Conservation (phyloP, 2,329 filamentous ascomycete species). For the Cercospora sesami region DNA sequence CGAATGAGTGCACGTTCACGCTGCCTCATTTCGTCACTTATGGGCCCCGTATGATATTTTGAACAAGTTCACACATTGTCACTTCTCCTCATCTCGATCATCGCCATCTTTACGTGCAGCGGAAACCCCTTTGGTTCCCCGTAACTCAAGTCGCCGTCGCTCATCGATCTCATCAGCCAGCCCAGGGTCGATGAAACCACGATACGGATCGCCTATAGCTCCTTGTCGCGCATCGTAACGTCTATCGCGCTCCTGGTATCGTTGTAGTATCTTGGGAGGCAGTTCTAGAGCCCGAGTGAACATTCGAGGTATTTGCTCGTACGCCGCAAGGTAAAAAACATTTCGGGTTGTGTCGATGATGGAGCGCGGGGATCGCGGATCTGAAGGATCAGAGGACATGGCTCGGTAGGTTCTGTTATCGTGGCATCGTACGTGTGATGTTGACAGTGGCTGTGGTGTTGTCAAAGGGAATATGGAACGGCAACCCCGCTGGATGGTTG, state of each 20-base stretch:
- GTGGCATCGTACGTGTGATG: background rate
- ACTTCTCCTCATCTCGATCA: background rate
- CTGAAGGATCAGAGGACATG: conserved; percentile 18
- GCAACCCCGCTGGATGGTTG: background rate
- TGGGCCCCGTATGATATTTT: background rate
- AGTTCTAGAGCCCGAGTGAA: conserved; percentile 19
- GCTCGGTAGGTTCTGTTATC: background rate
- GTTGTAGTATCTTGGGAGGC: conserved; percentile 20
- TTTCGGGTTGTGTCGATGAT: conserved; percentile 20
- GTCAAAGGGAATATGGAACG: background rate
- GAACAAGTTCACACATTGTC: background rate
- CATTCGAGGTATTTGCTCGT: conserved; percentile 22
- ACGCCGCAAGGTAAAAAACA: conserved; percentile 17
- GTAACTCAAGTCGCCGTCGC: conserved; percentile 6
- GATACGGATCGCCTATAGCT: conserved; percentile 25
- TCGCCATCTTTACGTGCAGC: background rate
- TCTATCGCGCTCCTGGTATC: conserved; percentile 25
- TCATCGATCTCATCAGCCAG: conserved; percentile 27
- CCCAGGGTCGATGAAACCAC: conserved; percentile 26
- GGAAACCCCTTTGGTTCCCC: too few species aligned
- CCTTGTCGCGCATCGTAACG: conserved; percentile 27
- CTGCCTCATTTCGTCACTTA: background rate
- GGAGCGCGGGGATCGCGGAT: conserved; percentile 21
- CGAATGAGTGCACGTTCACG: too few species aligned
- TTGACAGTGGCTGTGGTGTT: background rate